Conservation (phyloP, 23 red algal genomes). For the Rhodosorus marinus region DNA sequence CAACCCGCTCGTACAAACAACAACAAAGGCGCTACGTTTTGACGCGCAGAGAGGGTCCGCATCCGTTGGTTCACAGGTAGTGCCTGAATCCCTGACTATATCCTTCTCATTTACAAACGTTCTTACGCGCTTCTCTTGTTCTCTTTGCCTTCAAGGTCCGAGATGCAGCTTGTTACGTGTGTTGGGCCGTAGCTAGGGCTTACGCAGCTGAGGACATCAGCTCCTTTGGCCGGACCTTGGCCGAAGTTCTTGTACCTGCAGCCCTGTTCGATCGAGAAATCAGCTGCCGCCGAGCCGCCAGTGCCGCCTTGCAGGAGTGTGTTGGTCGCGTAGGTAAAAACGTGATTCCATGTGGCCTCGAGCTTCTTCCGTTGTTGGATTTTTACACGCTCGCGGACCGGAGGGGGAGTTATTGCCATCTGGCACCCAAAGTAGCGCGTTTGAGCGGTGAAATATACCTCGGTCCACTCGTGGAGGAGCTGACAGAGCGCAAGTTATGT, state of each 20-base stretch:
- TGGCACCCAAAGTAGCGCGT: slow-evolving; percentile 38
- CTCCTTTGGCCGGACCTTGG: not conserved
- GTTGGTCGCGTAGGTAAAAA: slow-evolving; percentile 42
- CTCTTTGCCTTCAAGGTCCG: too few relatives aligned
- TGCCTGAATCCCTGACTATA: too few relatives aligned
- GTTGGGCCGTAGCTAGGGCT: slow-evolving; percentile 72
- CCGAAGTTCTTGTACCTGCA: slow-evolving; percentile 20
- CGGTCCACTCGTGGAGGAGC: slow-evolving; percentile 13
- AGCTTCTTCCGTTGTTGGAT: slow-evolving; percentile 34
- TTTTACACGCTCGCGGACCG: slow-evolving; percentile 70
- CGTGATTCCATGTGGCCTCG: slow-evolving; percentile 24
- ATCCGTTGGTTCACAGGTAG: too few relatives aligned
- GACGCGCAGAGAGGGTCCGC: slow-evolving; percentile 8
- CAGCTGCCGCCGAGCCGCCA: slow-evolving; percentile 77
- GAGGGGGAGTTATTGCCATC: slow-evolving; percentile 13
- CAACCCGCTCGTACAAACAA: not conserved
- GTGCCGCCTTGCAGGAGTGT: slow-evolving; percentile 86
- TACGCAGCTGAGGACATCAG: slow-evolving; percentile 14
- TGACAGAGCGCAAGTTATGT: slow-evolving; percentile 22
- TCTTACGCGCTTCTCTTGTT: too few relatives aligned
- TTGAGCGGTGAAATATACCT: slow-evolving; percentile 29
- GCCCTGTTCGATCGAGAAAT: slow-evolving; percentile 84
- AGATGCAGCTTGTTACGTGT: slow-evolving; percentile 87
- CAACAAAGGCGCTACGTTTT: not conserved
- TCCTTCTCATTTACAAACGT: too few relatives aligned